phyloP scores from a whole-genome alignment of 2,329 filamentous ascomycete genomes.

The Monilinia aucupariae region DNA sequence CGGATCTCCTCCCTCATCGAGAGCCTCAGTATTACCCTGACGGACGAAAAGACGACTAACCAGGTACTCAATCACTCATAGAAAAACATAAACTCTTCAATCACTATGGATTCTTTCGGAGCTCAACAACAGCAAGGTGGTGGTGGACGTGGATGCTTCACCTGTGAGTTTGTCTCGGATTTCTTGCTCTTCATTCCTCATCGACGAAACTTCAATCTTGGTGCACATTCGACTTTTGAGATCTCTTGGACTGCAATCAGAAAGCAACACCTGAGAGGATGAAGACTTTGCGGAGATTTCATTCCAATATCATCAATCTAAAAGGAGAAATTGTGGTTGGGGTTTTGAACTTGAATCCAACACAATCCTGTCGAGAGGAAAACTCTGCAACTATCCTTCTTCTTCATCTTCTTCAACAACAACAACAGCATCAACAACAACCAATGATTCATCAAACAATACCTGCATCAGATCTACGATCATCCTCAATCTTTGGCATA shows the following conservation, averaged over 20 bases:
- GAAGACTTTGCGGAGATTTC: not conserved
- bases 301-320: not conserved
- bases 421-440: too few species aligned
- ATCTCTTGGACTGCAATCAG: not conserved
- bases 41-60: constrained; percentile 6
- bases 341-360: not conserved
- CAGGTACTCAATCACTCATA: constrained; percentile 6
- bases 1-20: not conserved
- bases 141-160: constrained; percentile 44
- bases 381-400: not conserved
- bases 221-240: not conserved
- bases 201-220: not conserved
- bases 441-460: not conserved
- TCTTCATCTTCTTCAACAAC: too few species aligned
- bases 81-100: constrained; percentile 22
- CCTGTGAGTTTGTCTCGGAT: constrained; percentile 41
- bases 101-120: constrained; percentile 33
- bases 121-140: constrained; percentile 21
- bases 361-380: not conserved
- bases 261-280: not conserved
- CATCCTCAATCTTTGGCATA: not conserved
- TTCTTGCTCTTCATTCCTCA: constrained; percentile 21
- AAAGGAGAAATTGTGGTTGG: not conserved
- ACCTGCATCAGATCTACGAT: not conserved
- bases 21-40: not conserved